These are phyloP conservation scores for Sequoiadendron giganteum DNA, from an alignment of 75 land plant species.

Conservation along the genomic window DNA sequence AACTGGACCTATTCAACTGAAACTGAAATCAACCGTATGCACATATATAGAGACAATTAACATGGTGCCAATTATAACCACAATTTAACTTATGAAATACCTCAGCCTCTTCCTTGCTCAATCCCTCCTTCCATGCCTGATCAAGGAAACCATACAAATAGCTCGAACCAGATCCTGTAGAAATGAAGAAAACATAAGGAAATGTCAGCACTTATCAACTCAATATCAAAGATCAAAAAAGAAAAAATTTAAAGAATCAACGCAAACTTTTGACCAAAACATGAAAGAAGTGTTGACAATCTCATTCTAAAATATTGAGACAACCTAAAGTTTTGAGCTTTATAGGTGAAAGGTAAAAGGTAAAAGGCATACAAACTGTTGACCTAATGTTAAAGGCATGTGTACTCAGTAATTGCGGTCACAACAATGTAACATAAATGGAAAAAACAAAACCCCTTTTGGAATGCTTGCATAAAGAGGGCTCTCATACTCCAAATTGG, in stretches of 20 bases:
- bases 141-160: constrained; percentile 97
- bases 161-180: constrained; percentile 86
- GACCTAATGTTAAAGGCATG: too few relatives aligned
- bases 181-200: constrained; percentile 3
- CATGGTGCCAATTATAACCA: not conserved
- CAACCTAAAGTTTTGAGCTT: not conserved
- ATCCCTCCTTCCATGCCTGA: constrained; percentile 91
- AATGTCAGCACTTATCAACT: not conserved
- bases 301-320: not conserved
- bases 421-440: too few relatives aligned
- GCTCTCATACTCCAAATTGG: too few relatives aligned
- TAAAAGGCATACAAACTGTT: too few relatives aligned
- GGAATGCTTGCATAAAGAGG: too few relatives aligned
- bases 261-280: not conserved
- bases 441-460: too few relatives aligned
- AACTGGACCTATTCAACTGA: not conserved
- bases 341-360: too few relatives aligned
- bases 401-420: too few relatives aligned
- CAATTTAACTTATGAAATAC: constrained; percentile 31
- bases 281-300: not conserved
- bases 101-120: constrained; percentile 97
- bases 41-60: not conserved
- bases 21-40: not conserved
- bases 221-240: not conserved
- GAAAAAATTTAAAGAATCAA: not conserved